These are phyloP conservation scores for Talaromyces atroroseus DNA, from an alignment of 2,329 filamentous ascomycete species.

Conservation along the genomic window DNA sequence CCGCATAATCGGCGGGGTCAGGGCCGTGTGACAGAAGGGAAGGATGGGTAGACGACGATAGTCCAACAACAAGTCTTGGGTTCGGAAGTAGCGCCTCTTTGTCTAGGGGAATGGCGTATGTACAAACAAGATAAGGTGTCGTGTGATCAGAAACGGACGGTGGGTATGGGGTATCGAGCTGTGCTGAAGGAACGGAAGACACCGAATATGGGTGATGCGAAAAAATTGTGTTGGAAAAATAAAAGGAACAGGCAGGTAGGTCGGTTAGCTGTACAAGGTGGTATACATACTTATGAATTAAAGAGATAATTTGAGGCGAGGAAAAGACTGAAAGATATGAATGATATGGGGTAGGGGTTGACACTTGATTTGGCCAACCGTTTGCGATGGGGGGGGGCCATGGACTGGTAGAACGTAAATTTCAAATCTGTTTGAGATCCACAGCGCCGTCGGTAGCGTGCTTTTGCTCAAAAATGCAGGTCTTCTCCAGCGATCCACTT, in stretches of 20 bases:
- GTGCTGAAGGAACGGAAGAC: neutral
- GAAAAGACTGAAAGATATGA: neutral
- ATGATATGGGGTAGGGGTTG: neutral
- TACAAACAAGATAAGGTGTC: neutral
- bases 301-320: neutral
- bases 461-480: neutral
- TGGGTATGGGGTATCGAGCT: neutral
- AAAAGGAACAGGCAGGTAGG: neutral
- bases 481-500: too few species aligned
- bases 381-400: neutral
- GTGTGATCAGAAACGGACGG: neutral
- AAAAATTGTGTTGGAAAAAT: neutral
- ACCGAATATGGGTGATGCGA: neutral
- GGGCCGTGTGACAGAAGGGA: neutral
- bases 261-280: neutral
- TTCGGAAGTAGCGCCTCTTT: too few species aligned
- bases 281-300: neutral
- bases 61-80: too few species aligned
- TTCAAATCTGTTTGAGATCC: neutral
- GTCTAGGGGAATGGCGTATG: neutral
- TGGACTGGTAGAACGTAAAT: neutral
- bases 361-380: neutral
- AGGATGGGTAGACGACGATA: too few species aligned
- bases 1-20: neutral
- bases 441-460: neutral